phyloP scores from a whole-genome alignment of 192 early-diverging fungal species.

The Mortierella hygrophila region DNA sequence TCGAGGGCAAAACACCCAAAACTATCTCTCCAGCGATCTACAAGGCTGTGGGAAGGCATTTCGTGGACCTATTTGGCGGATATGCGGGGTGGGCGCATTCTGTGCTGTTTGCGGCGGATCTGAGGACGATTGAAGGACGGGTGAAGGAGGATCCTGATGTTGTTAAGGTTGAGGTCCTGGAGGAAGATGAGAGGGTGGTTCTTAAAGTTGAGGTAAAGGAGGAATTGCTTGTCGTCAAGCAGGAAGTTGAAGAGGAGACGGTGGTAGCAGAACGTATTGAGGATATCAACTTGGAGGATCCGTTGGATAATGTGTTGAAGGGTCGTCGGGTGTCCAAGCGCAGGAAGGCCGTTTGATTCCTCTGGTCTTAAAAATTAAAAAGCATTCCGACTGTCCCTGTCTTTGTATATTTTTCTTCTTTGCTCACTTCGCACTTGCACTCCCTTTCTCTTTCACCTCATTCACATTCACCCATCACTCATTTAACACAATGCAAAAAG shows the following conservation, averaged over 20 bases:
- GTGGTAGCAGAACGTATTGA: conserved; percentile 4
- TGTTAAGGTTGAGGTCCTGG: conserved; percentile 6
- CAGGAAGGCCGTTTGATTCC: conserved; percentile 1
- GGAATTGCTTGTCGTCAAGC: not conserved
- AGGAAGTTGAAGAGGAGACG: not conserved
- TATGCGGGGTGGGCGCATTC: conserved; percentile 88
- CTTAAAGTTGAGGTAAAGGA: conserved; percentile 6
- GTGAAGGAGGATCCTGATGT: conserved; percentile 21
- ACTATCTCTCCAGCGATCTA: conserved; percentile 78
- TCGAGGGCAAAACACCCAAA: conserved; percentile 62
- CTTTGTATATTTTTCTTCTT: no score
- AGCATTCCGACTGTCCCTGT: not conserved
- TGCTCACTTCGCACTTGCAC: not conserved
- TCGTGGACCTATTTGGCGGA: conserved; percentile 81
- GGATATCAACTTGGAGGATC: conserved; percentile 24
- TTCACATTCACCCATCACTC: not conserved
- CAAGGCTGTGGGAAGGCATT: conserved; percentile 75
- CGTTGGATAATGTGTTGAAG: not conserved
- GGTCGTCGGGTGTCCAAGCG: conserved; percentile 27
- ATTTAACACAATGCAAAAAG: conserved; percentile 13
- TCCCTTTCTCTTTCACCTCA: not conserved
- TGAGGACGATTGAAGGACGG: conserved; percentile 57
- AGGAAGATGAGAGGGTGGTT: not conserved
- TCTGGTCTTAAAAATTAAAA: not conserved
- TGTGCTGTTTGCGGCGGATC: conserved; percentile 63